A percentile compares a stretch with the other conserved stretches of the same genome.
phyloP scores from a whole-genome alignment of 2,329 filamentous ascomycete species.

The Aspergillus fischeri region DNA sequence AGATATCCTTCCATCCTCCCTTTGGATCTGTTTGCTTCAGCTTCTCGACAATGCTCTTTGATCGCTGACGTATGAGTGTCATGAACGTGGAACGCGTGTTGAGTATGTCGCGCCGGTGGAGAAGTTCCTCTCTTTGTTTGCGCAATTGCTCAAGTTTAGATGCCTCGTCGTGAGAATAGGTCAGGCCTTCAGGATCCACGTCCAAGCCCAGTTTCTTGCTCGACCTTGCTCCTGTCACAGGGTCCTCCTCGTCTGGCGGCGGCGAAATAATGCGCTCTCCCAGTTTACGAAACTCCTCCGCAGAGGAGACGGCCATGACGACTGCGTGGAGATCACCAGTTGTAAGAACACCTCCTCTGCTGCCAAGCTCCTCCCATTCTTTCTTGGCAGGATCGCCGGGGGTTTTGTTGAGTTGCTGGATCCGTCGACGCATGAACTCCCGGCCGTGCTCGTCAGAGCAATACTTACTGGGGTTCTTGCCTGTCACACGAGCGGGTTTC shows the following conservation, averaged over 20 bases:
- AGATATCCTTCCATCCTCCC: constrained; percentile 46
- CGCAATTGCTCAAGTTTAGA: constrained; percentile 36
- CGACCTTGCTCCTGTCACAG: constrained; percentile 11
- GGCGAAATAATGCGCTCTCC: constrained; percentile 37
- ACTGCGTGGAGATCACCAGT: constrained; percentile 40
- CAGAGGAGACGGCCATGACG: constrained; percentile 33
- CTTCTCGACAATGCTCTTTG: constrained; percentile 40
- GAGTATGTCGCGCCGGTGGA: constrained; percentile 39
- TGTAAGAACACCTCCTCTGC: constrained; percentile 41
- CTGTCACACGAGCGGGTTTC: constrained; percentile 42
- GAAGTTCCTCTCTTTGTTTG: constrained; percentile 30
- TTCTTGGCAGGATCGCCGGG: constrained; percentile 17
- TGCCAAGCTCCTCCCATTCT: constrained; percentile 33
- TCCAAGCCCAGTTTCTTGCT: constrained; percentile 28
- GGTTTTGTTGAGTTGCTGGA: constrained; percentile 25
- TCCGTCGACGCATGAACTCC: constrained; percentile 41
- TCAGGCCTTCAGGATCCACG: constrained; percentile 24
- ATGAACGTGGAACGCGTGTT: constrained; percentile 40
- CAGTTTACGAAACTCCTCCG: constrained; percentile 39
- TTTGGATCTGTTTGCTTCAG: constrained; percentile 44
- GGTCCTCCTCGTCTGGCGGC: constrained; percentile 22
- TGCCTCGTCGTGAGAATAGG: constrained; percentile 37
- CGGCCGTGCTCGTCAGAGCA: constrained; percentile 47
- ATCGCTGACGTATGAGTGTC: constrained; percentile 39
- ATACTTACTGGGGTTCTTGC: constrained; percentile 43